Evolutionary conservation across 2,329 filamentous ascomycete genomes (phyloP).

Genomic region (Aspergillus uvarum): DNA sequence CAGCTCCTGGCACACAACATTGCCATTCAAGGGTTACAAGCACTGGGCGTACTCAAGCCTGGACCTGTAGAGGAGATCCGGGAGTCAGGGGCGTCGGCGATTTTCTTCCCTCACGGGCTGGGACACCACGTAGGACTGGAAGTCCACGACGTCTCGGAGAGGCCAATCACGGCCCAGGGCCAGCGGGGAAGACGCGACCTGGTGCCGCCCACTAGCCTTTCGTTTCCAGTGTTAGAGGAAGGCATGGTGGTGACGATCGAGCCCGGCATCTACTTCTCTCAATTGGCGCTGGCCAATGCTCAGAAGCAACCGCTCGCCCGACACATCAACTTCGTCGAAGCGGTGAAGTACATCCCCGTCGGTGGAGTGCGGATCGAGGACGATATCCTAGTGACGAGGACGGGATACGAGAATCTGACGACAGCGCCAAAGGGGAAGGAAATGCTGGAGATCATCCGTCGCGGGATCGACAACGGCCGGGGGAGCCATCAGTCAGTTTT

Average conservation of each 20-base stretch:
- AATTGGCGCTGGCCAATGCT: conserved; percentile 37
- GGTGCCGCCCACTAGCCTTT: conserved; percentile 28
- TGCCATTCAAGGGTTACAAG: conserved; percentile 74
- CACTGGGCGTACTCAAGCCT: conserved; percentile 71
- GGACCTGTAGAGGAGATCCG: conserved; percentile 54
- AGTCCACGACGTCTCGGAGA: conserved; percentile 45
- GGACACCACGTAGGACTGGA: conserved; percentile 57
- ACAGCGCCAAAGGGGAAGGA: conserved; percentile 67
- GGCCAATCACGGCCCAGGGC: conserved; percentile 34
- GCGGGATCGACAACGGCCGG: conserved; percentile 18
- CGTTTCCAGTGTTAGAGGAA: conserved; percentile 44
- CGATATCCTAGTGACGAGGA: conserved; percentile 69
- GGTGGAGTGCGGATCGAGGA: conserved; percentile 49
- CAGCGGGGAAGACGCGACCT: conserved; percentile 22
- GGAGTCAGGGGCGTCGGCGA: conserved; percentile 36
- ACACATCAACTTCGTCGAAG: conserved; percentile 43
- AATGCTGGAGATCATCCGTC: conserved; percentile 42
- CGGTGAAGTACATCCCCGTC: conserved; percentile 41
- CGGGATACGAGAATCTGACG: conserved; percentile 71
- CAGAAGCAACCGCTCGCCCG: conserved; percentile 30
- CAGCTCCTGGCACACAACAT: conserved; percentile 78
- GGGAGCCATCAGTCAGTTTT: not conserved
- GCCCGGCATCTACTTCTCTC: conserved; percentile 51
- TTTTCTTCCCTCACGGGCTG: conserved; percentile 52
- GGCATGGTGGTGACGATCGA: conserved; percentile 60